These are phyloP conservation scores for Hymenoscyphus scutula DNA, from an alignment of 2,329 filamentous ascomycete species.

Conservation along the genomic window DNA sequence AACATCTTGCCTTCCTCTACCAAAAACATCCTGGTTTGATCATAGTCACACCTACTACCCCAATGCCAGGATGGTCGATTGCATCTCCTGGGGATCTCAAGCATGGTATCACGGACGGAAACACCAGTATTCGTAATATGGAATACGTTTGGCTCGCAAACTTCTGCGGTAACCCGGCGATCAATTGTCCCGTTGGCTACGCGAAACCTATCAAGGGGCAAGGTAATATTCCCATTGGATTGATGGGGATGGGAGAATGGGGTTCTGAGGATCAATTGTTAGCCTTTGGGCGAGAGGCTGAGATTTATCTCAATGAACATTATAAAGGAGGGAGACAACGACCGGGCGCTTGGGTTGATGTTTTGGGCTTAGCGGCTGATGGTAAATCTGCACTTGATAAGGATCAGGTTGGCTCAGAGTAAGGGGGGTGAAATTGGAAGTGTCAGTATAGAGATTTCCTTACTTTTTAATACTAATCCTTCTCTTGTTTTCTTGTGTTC, in stretches of 20 bases:
- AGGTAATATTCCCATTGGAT: slow-evolving; percentile 53
- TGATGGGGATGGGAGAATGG: slow-evolving; percentile 67
- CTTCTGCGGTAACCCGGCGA: slow-evolving; percentile 72
- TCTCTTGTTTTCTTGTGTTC: too few relatives aligned
- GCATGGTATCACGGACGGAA: slow-evolving; percentile 75
- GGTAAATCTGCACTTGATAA: not conserved
- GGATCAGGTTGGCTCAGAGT: not conserved
- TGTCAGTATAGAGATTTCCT: not conserved
- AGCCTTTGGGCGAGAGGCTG: slow-evolving; percentile 56
- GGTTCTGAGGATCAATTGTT: slow-evolving; percentile 63
- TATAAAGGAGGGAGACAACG: slow-evolving; percentile 49
- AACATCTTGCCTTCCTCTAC: slow-evolving; percentile 71
- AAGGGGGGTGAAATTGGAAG: not conserved
- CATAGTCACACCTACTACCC: slow-evolving; percentile 75
- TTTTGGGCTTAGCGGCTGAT: slow-evolving; percentile 42
- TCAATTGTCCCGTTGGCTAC: slow-evolving; percentile 75
- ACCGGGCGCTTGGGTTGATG: slow-evolving; percentile 58
- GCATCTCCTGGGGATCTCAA: slow-evolving; percentile 55
- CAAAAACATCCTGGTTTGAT: slow-evolving; percentile 69
- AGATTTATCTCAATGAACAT: slow-evolving; percentile 51
- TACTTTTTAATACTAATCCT: too few relatives aligned
- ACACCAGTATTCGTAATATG: slow-evolving; percentile 74
- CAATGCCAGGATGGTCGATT: slow-evolving; percentile 68
- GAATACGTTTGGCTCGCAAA: slow-evolving; percentile 85
- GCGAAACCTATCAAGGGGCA: slow-evolving; percentile 43